Evolutionary conservation across 2,329 filamentous ascomycete genomes (phyloP).

Genomic region (Stachybotrys chartarum): DNA sequence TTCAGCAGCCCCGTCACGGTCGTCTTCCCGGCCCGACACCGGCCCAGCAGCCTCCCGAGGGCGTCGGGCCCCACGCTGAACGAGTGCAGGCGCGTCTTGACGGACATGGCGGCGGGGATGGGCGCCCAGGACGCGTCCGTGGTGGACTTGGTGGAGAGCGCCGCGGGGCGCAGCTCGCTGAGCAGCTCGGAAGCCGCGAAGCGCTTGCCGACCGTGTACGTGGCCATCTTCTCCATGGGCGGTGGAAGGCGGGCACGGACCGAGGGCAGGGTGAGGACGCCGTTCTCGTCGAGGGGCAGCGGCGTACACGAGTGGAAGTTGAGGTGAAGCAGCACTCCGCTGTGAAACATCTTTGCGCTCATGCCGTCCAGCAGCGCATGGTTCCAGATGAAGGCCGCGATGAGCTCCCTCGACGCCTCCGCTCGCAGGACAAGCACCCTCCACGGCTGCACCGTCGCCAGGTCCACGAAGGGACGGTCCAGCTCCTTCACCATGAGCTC

Average conservation of each 20-base stretch:
- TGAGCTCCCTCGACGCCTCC: constrained; percentile 6
- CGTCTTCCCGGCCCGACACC: constrained; percentile 17
- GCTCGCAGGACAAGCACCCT: constrained; percentile 11
- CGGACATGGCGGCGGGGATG: constrained; percentile 6
- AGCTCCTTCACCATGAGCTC: constrained; percentile 2
- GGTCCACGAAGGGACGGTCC: constrained; percentile 9
- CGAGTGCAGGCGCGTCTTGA: constrained; percentile 11
- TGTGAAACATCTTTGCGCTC: constrained; percentile 23
- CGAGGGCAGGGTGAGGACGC: constrained; percentile 5
- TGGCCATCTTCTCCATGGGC: constrained; percentile 13
- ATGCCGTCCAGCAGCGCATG: constrained; percentile 20
- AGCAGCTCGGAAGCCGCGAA: constrained; percentile 11
- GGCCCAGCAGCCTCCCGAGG: constrained; percentile 10
- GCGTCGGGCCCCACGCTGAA: constrained; percentile 10
- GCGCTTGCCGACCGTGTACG: constrained; percentile 9
- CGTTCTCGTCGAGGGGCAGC: not conserved
- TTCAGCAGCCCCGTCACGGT: constrained; percentile 21
- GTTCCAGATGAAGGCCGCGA: constrained; percentile 18
- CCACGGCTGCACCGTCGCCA: constrained; percentile 17
- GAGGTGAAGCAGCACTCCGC: constrained; percentile 17
- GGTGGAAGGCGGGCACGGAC: constrained; percentile 11
- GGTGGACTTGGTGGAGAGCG: constrained; percentile 5
- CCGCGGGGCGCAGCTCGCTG: constrained; percentile 7
- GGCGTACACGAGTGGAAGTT: constrained; percentile 5
- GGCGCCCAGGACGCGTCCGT: constrained; percentile 16